Conservation (phyloP, 495 filamentous ascomycete genomes). For the Podospora pseudoanserina region DNA sequence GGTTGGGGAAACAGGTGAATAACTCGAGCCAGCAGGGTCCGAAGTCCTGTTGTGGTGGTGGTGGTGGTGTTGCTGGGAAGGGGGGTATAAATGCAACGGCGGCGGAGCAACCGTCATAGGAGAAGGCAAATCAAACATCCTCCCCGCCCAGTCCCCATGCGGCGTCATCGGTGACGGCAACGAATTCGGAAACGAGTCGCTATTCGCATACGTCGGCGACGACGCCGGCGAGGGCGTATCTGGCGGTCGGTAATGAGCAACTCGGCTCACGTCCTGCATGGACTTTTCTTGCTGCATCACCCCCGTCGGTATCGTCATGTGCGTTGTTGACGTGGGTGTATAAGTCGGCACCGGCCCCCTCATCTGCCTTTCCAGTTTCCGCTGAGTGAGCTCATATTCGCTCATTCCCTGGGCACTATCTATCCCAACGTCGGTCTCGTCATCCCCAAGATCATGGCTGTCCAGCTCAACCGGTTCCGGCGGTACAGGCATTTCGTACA, state of each 20-base stretch:
- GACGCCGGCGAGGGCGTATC: conserved; percentile 41
- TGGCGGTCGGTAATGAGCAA: conserved; percentile 39
- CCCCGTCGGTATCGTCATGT: neutral
- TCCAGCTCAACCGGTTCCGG: conserved; percentile 49
- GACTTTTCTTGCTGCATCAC: conserved; percentile 30
- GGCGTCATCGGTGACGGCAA: conserved; percentile 48
- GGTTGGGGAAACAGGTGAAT: conserved; percentile 37
- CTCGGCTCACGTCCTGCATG: conserved; percentile 34
- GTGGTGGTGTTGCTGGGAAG: neutral
- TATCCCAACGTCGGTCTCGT: conserved; percentile 36
- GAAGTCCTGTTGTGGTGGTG: conserved; percentile 13
- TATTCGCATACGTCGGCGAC: conserved; percentile 41
- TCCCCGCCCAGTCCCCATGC: conserved; percentile 39
- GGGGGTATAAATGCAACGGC: conserved; percentile 23
- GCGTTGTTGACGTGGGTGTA: conserved; percentile 17
- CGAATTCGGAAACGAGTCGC: conserved; percentile 33
- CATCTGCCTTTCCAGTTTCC: conserved; percentile 45
- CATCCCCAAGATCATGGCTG: conserved; percentile 35
- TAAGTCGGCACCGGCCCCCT: conserved; percentile 39
- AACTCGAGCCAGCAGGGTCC: conserved; percentile 27
- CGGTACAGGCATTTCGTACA: conserved; percentile 48
- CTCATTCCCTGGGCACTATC: conserved; percentile 31
- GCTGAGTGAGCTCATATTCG: conserved; percentile 43
- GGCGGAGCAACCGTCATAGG: conserved; percentile 34
- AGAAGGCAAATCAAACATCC: conserved; percentile 39